Conservation (phyloP, 176 grass and related monocot genomes). For the Bothriochloa decipiens region DNA sequence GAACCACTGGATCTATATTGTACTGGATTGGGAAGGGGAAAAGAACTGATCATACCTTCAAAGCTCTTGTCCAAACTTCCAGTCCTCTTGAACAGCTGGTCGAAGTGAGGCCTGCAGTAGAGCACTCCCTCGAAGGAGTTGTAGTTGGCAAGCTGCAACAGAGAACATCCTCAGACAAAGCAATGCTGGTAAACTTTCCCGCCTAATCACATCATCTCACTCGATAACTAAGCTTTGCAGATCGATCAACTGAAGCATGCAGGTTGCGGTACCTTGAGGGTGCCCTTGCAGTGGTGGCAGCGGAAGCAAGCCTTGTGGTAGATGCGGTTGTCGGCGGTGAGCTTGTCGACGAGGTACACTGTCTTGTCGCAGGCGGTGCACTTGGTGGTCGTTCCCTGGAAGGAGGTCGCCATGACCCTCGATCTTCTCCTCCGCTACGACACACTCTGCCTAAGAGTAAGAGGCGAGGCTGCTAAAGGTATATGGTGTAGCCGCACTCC, state of each 20-base stretch:
- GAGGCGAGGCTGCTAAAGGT: not conserved
- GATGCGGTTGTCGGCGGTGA: conserved; percentile 92
- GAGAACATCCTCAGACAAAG: not conserved
- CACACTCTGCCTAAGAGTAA: not conserved
- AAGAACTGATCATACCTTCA: conserved; percentile 50
- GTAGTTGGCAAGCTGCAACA: conserved; percentile 81
- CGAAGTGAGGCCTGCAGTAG: conserved; percentile 97
- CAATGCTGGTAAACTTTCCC: not conserved
- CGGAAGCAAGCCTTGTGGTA: conserved; percentile 99
- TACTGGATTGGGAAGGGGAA: not conserved
- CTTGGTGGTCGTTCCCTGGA: conserved; percentile 88
- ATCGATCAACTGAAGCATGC: not conserved
- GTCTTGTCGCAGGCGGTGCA: conserved; percentile 97
- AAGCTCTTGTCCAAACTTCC: conserved; percentile 99
- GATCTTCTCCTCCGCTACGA: not conserved
- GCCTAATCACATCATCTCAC: not conserved
- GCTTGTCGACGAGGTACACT: conserved; percentile 98
- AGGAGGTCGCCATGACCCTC: conserved; percentile 57
- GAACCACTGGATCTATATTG: conserved; percentile 9
- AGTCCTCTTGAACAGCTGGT: conserved; percentile 97
- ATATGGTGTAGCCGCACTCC: not conserved
- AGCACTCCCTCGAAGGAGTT: conserved; percentile 98
- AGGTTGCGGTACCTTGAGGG: conserved; percentile 66
- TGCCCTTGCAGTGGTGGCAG: conserved; percentile 98
- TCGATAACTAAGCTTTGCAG: not conserved